Evolutionary conservation across 345 rosid species (phyloP).

Genomic region (Excoecaria agallocha): DNA sequence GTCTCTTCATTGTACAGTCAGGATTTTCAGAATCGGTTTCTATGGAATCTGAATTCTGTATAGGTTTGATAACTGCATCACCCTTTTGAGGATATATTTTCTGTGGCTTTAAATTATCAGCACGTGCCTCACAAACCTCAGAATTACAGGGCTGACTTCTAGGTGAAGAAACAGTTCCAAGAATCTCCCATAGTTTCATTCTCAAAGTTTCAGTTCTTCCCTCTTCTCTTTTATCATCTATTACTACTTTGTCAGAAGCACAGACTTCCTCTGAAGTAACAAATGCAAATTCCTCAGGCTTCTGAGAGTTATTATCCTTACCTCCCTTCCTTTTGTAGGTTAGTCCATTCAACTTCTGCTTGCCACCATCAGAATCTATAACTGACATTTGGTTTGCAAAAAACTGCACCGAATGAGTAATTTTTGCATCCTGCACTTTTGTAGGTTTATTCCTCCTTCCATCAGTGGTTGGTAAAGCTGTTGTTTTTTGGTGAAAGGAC

Average conservation of each 20-base stretch:
- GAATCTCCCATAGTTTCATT: slow-evolving; percentile 74
- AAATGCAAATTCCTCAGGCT: slow-evolving; percentile 46
- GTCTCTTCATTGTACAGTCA: slow-evolving; percentile 43
- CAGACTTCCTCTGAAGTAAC: slow-evolving; percentile 34
- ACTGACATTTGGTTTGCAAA: slow-evolving; percentile 35
- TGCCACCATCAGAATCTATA: slow-evolving; percentile 34
- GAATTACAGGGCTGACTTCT: slow-evolving; percentile 47
- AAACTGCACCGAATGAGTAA: slow-evolving; percentile 29
- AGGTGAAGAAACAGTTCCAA: slow-evolving; percentile 63
- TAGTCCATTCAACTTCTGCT: slow-evolving; percentile 31
- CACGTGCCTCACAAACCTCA: slow-evolving; percentile 37
- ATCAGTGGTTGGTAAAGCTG: slow-evolving; percentile 32
- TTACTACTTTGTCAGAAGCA: slow-evolving; percentile 32
- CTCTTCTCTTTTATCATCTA: slow-evolving; percentile 34
- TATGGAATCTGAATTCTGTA: slow-evolving; percentile 63
- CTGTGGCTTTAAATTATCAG: slow-evolving; percentile 34
- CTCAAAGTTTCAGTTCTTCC: slow-evolving; percentile 59
- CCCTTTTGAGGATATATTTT: slow-evolving; percentile 25
- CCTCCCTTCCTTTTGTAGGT: slow-evolving; percentile 40
- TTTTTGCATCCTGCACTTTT: slow-evolving; percentile 36
- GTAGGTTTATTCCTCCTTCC: slow-evolving; percentile 35
- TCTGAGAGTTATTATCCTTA: slow-evolving; percentile 35
- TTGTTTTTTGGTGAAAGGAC: slow-evolving; percentile 34
- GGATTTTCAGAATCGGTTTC: slow-evolving; percentile 82
- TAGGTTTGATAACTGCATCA: slow-evolving; percentile 38